Percentiles rank a stretch among this genome's conserved stretches.
Conservation (phyloP, 116 monocot species). For the Dioscorea cayenensis region DNA sequence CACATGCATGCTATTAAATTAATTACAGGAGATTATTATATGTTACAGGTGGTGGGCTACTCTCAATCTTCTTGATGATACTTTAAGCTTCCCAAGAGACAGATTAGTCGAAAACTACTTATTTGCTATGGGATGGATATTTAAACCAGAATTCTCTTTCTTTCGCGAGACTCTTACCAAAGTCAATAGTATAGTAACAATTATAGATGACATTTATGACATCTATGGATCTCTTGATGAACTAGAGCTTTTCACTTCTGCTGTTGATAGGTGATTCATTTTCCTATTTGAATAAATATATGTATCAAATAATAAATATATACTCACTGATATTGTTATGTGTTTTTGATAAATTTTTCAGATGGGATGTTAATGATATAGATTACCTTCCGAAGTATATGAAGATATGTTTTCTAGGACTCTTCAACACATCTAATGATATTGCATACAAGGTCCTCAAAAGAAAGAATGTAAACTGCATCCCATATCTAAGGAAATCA, state of each 20-base stretch:
- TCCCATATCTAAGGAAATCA: conserved; percentile 11
- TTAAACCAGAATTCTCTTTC: background rate
- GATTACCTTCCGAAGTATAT: conserved; percentile 23
- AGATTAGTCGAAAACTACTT: too few relatives aligned
- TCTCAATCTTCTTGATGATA: background rate
- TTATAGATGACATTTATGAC: too few relatives aligned
- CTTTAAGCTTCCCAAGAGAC: background rate
- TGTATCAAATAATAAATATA: background rate
- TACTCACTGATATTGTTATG: background rate
- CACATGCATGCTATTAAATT: too few relatives aligned
- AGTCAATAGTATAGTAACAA: background rate
- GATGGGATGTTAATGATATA: conserved; percentile 11
- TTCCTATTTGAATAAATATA: too few relatives aligned
- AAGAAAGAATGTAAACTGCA: conserved; percentile 3
- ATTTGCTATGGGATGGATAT: background rate
- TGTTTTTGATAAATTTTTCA: conserved; percentile 1
- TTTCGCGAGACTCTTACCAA: background rate
- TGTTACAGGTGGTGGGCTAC: conserved; percentile 1
- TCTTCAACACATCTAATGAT: conserved; percentile 17
- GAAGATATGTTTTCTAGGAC: conserved; percentile 6
- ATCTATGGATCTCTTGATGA: background rate
- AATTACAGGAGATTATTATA: too few relatives aligned
- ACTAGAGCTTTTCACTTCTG: background rate
- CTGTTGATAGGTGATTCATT: background rate
- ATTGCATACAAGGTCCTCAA: background rate